Evolutionary conservation across 805 yeast genomes (phyloP), one percentile per base, ranked within the genome.

Genomic region (Candida orba): DNA sequence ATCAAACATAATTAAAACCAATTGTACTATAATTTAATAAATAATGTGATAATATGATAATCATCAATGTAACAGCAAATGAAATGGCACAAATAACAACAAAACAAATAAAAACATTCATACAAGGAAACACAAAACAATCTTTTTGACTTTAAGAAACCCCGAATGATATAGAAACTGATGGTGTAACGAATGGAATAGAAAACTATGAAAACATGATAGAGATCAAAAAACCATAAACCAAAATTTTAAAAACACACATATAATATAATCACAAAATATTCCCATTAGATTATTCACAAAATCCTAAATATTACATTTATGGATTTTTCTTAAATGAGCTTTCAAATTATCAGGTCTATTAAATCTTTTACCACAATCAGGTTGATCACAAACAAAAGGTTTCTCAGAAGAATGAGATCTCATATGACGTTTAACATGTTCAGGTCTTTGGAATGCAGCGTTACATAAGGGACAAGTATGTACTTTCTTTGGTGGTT

Each of bases 321-420:
- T 63, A 56, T 79, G 86, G 38, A 79, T 78, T 57, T 79, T 79
- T 57, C 80, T 75, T 54, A 79, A 62, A 59, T 89, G 97, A 14
- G 93, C 87, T 42, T 80, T 73, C 42, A 89, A 68, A 64, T 89
- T 95, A 51, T 89, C 90, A 45, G 81, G 81, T 50, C 95, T 71
- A 32, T 79, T 72, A 58, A 87, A 87, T 31, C 78, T 60, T 48
- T 81, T 80, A 2, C 22, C 22, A 20, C 22, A 87, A 79, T 48
- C 85, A 60, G 57, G 76, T 14, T 66, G 67, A 6, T 68, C 64
- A 61, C 96, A 85, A 32, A 60, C 62, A 56, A 75, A 89, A 0
- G 96, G 95, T 46, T 95, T 72, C 50, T 84, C 91, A 49, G 78
- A 76, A 5, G 88, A 77, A 61, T 89, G 97, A 1, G 89, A 71